phyloP scores from a whole-genome alignment of 2,329 filamentous ascomycete genomes.

The Aureobasidium sp. region DNA sequence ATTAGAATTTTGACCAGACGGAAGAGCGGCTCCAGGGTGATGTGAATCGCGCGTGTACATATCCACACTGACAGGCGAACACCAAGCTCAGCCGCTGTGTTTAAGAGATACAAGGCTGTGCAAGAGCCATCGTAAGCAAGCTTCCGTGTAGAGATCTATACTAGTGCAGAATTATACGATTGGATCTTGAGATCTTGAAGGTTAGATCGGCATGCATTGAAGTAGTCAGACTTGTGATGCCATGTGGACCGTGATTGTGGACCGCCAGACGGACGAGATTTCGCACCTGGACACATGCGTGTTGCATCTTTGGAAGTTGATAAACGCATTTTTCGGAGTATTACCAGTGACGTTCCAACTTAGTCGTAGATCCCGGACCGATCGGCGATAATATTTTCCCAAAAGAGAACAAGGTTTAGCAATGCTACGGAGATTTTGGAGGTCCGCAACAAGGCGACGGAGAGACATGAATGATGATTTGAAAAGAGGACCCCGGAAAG shows the following conservation, averaged over 20 bases:
- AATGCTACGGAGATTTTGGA: not conserved
- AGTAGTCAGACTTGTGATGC: not conserved
- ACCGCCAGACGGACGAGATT: not conserved
- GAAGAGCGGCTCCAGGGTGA: not conserved
- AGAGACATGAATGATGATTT: not conserved
- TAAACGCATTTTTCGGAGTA: not conserved
- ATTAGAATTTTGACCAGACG: not conserved
- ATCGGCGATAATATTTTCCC: not conserved
- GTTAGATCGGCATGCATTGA: not conserved
- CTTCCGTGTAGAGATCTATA: not conserved
- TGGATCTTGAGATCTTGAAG: not conserved
- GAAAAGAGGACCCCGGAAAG: not conserved
- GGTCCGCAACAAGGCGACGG: not conserved
- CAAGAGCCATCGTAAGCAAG: not conserved
- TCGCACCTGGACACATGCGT: not conserved
- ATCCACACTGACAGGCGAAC: not conserved
- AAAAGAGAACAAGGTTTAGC: not conserved
- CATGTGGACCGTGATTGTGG: not conserved
- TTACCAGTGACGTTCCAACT: not conserved
- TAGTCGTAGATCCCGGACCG: not conserved
- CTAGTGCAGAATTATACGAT: not conserved
- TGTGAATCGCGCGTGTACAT: not conserved
- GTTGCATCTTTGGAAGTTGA: not conserved
- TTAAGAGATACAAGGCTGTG: not conserved
- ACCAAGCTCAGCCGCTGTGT: not conserved